Conservation (phyloP, 2,329 filamentous ascomycete species). For the Sarocladiaceae sp. region DNA sequence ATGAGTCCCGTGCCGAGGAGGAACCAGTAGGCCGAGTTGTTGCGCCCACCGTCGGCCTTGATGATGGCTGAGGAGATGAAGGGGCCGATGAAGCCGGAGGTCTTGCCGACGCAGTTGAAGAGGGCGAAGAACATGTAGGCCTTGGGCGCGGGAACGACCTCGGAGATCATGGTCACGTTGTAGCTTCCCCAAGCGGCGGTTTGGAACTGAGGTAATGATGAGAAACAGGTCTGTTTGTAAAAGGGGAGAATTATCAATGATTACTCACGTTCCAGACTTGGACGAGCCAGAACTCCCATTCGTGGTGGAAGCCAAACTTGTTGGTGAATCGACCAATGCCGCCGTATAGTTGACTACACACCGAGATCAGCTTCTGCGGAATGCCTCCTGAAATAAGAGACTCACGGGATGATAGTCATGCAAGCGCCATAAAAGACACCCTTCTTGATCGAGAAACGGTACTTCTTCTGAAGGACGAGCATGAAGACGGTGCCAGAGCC, state of each 20-base stretch:
- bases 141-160: constrained; percentile 17
- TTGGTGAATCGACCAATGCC: constrained; percentile 16
- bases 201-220: constrained; percentile 2
- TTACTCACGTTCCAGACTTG: constrained; percentile 16
- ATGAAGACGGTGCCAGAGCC: constrained; percentile 16
- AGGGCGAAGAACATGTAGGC: constrained; percentile 18
- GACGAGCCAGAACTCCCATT: constrained; percentile 16
- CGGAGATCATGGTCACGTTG: constrained; percentile 18
- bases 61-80: constrained; percentile 19
- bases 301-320: constrained; percentile 15
- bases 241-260: background rate
- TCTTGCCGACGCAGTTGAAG: constrained; percentile 18
- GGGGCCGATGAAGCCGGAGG: constrained; percentile 17
- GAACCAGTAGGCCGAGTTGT: constrained; percentile 16
- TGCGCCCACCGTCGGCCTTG: constrained; percentile 11
- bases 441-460: constrained; percentile 16
- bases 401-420: constrained; percentile 15
- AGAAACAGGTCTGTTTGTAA: background rate
- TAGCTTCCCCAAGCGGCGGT: constrained; percentile 14
- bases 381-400: no score
- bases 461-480: constrained; percentile 15
- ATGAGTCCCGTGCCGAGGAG: constrained; percentile 15
- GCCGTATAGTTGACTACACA: constrained; percentile 13
- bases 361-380: background rate
- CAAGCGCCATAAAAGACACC: constrained; percentile 16